Evolutionary conservation across 2,329 filamentous ascomycete genomes (phyloP), one percentile per base, ranked within the genome.

Genomic region (Fusarium ambrosium): DNA sequence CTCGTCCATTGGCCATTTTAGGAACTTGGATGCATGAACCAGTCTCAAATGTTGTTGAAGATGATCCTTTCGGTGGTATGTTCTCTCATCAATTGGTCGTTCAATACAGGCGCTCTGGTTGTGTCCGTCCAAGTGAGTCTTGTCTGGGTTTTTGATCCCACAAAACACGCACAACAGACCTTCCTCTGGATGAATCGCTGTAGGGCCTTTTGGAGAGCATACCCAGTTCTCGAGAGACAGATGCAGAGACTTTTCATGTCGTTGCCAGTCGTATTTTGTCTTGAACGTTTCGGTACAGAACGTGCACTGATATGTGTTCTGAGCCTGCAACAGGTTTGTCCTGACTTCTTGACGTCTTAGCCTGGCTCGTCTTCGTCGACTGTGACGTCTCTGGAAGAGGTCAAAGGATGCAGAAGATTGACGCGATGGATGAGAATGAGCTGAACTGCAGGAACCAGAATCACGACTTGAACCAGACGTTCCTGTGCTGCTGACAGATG

Each of bases 241-340:
- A 79, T 81, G 88, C 64, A 84, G 84, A 68, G 84, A 83, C 45
- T 84, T 86, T 70, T 90, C 88, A 70, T 90, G 88, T n/a, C 88
- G 80, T 45, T 85, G 84, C 85, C 85, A 87, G 63, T 86, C 85
- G 66, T 86, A 84, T 27, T 85, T 85, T 0, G 83, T 85, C 56
- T 83, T 84, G 74, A 87, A 87, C 0, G 83, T 83, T 34, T 87
- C 85, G 0, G 84, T 85, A 55, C 85, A 87, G 68, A 87, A 87
- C 3, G 85, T 87, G 61, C 85, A 87, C 64, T 86, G 85, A 61
- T 81, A 84, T 1, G 71, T 78, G 41, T 79, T 78, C 3, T 73
- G 71, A 0, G 71, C 60, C 1, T 75, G 64, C 0, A 69, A 9
- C 2, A 68, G 41, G 27, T 74, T 74, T 1, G 72, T 74, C 6